Evolutionary conservation across 345 rosid species (phyloP), one percentile per base, ranked within the genome.

Genomic region (Sapria himalayana): DNA sequence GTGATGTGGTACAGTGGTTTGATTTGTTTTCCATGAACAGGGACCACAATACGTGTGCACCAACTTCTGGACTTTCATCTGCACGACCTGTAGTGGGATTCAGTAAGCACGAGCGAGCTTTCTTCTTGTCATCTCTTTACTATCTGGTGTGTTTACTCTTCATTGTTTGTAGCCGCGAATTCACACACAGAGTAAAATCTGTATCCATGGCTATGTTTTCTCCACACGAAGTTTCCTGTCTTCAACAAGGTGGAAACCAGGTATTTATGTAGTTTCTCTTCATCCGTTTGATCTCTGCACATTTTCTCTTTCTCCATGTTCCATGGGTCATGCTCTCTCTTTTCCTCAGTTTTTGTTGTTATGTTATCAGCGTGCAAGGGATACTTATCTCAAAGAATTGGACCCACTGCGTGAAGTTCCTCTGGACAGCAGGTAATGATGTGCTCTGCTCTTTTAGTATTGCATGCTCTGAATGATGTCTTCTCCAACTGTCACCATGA

Each of bases 21-120:
- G 49, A 21, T 43, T 53, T 51, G 19, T 27, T 53, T 48, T 52
- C 50, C 27, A 15, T 51, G 16, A 50, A 49, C 79, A 86, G 98
- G 95, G 98, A 46, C 93, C 95, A 24, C 98, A 89, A 45, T 89
- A 89, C 71, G 98, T 84, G 50, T 89, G 95, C 73, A 77, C 67
- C 54, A 74, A 70, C 68, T 82, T 89, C 86, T 79, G 84, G 84
- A 79, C 92, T 35, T 84, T 89, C 35, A 73, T 89, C 45, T 89
- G 98, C 74, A 89, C 92, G 15, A 77, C 67, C 29, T 89, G 98
- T 62, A 70, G 98, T 71, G 98, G 98, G 54, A 74, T 89, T 58
- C 98, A 89, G 95, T 82, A 67, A 81, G 93, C 65, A 19, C 15
- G 27, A 9, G 25, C 4, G 15, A 9, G 9, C 22, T 43, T 18